phyloP scores from a whole-genome alignment of 805 yeast species.

The Wickerhamiella qilinensis region DNA sequence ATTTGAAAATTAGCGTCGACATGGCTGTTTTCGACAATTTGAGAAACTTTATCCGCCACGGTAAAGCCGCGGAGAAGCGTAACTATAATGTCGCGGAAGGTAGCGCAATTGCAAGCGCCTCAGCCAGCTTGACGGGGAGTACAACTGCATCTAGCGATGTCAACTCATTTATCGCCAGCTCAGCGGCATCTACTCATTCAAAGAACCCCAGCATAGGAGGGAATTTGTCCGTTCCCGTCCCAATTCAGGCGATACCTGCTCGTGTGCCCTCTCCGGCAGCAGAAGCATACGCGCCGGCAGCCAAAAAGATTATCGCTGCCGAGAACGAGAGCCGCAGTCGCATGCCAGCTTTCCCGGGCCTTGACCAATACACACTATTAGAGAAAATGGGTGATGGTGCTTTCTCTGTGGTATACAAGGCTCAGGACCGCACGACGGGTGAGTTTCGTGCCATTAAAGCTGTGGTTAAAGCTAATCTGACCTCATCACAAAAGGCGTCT shows the following conservation, averaged over 20 bases:
- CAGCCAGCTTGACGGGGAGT: slow-evolving; percentile 3
- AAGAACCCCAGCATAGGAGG: not conserved
- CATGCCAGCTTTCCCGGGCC: slow-evolving; percentile 25
- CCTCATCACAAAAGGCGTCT: slow-evolving; percentile 19
- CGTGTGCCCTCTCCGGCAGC: slow-evolving; percentile 3
- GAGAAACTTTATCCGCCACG: slow-evolving; percentile 47
- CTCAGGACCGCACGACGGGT: slow-evolving; percentile 30
- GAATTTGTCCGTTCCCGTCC: not conserved
- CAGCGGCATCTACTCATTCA: not conserved
- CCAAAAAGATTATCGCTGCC: slow-evolving; percentile 26
- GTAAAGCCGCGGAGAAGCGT: slow-evolving; percentile 22
- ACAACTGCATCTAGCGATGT: not conserved
- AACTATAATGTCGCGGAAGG: slow-evolving; percentile 1
- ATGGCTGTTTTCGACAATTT: slow-evolving; percentile 29
- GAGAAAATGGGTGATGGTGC: slow-evolving; percentile 55
- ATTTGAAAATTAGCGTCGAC: no score
- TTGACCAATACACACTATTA: slow-evolving; percentile 23
- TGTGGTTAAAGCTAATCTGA: slow-evolving; percentile 42
- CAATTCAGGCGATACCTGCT: not conserved
- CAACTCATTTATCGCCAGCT: not conserved
- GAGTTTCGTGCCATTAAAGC: slow-evolving; percentile 58
- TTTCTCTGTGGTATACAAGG: slow-evolving; percentile 70
- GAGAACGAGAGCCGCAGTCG: slow-evolving; percentile 20
- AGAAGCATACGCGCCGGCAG: slow-evolving; percentile 20
- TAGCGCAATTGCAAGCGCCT: slow-evolving; percentile 2